Evolutionary conservation across 2,329 filamentous ascomycete genomes (phyloP), one percentile per base, ranked within the genome.

Genomic region (Penicillium fuscoglaucum): DNA sequence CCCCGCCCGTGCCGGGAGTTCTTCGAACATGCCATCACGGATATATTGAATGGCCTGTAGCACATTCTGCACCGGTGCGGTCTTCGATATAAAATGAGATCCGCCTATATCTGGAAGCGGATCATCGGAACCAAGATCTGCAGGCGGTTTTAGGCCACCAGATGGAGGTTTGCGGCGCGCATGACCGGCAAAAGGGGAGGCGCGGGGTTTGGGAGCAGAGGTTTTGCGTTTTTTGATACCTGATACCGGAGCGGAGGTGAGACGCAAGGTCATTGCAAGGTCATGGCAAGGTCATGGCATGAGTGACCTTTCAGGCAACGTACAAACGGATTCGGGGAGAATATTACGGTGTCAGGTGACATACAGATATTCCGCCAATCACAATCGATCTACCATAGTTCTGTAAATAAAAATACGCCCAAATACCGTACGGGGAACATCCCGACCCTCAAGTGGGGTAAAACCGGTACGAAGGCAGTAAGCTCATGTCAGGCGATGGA

Each of bases 41-140:
- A 85, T 80, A 68, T 85, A 78, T 50, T 78, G 71, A 37, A 87
- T 80, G 13, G 82, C 82, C 62, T 84, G 79, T 8, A 79, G 73
- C 5, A 85, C 80, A 71, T 80, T 78, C 46, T 76, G 72, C 17
- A 81, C 78, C 6, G 75, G 71, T 1, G 80, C 70, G 19, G 81
- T 76, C 21, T 78, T 66, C 6, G 80, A 72, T 2, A 87, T 76
- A 29, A 79, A 80, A 9, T 75, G 76, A 8, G 83, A 78, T 5
- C 78, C 67, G 21, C 83, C 84, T 5, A 78, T 70, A 58, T 86
- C 83, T 2, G 82, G 78, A 4, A 87, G 75, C 8, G 72, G 72
- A 21, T 80, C 78, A 15, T 68, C 63, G 58, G 44, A 65, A 15
- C 60, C 65, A 21, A 52, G 40, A 44, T 69, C 65, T 37, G 62